Evolutionary conservation across 352 stramenopile genomes (phyloP), one percentile per base, ranked within the genome.

Genomic region (Globisporangium middletonii): DNA sequence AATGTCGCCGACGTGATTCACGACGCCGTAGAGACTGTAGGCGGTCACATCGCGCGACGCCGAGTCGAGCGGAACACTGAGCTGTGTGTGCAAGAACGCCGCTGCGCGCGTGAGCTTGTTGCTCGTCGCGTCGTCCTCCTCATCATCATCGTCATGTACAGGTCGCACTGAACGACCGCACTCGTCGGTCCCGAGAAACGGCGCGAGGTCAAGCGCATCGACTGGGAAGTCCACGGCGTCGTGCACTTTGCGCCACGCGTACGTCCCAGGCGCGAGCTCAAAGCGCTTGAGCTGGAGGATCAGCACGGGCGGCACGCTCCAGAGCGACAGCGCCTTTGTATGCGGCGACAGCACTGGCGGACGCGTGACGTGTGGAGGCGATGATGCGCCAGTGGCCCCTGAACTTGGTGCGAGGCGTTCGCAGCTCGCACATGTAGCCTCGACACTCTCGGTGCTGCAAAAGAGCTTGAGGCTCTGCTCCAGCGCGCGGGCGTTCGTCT

Each of bases 1-100:
- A 13, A 98, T 77, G n/a, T 79, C 86, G 16, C 95, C 95, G 60
- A 91, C 82, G 73, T 99, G 96, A 73, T 98, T 91, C 54, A 98
- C 89, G 6, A 99, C 81, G 15, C 81, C 92, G 62, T 98, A 98
- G 41, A 99, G 65, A 69, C 96, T 85, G 64, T 98, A 98, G 19
- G 83, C 55, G 23, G 77, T 76, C 50, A 62, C 62, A 18, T 59
- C 60, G 15, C 71, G 56, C 4, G 75, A 83, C 1, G 75, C 71
- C 5, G 79, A 84, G 23, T 61, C 53, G 12, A 72, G 63, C 16
- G 73, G 71, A 27, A 89, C 71, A 2, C 65, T 30, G 1, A 89
- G 61, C 47, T 83, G 55, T 0, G 70, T 55, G 35, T 58, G 59
- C 7, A 84, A 56, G 47, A 71, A 82, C 1, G 63, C 54, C 3